Evolutionary conservation across 2,329 filamentous ascomycete species (phyloP).

Genomic region (Fusarium burgessii): DNA sequence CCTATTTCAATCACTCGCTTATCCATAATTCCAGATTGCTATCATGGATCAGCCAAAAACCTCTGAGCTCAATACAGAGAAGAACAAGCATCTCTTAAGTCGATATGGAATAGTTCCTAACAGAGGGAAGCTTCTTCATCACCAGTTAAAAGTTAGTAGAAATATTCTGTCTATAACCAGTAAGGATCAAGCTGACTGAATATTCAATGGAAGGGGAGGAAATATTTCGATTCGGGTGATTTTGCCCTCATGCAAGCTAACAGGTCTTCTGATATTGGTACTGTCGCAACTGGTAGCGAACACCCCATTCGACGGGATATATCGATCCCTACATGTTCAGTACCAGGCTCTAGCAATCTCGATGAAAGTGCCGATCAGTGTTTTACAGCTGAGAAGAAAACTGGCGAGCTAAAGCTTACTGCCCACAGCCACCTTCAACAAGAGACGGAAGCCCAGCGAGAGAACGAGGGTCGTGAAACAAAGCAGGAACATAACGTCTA

Average conservation of each 20-base stretch:
- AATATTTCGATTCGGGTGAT: no score
- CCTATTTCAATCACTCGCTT: no score
- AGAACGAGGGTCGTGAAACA: not conserved
- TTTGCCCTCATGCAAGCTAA: conserved; percentile 13
- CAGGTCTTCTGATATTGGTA: conserved; percentile 26
- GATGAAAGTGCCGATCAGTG: not conserved
- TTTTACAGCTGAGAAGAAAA: not conserved
- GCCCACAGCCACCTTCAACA: conserved; percentile 6
- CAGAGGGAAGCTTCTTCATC: conserved; percentile 28
- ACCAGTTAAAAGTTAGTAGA: conserved; percentile 27
- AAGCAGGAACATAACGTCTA: no score
- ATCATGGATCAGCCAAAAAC: not conserved
- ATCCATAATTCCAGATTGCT: no score
- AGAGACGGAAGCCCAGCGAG: not conserved
- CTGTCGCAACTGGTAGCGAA: conserved; percentile 25
- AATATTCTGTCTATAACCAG: not conserved
- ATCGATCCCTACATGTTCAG: conserved; percentile 17
- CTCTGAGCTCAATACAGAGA: not conserved
- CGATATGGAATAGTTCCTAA: conserved; percentile 17
- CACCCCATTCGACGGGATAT: conserved; percentile 26
- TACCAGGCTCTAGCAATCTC: conserved; percentile 31
- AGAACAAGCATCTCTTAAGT: not conserved
- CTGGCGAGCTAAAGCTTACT: not conserved
- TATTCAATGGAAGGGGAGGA: no score
- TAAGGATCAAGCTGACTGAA: not conserved